phyloP scores from a whole-genome alignment of 805 yeast genomes.

The Pichia deserticola region DNA sequence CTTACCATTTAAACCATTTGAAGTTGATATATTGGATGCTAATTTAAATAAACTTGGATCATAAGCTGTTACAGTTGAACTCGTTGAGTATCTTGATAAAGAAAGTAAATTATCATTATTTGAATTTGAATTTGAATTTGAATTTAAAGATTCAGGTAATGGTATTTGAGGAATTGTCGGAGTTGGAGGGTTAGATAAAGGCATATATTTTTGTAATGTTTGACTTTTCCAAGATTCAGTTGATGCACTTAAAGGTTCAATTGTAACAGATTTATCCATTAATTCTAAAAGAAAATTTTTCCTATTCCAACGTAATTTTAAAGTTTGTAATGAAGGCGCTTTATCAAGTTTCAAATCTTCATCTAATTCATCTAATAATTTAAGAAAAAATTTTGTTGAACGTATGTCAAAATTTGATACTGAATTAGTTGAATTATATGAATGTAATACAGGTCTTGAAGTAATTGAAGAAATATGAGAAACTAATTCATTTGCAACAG shows the following conservation, averaged over 20 bases:
- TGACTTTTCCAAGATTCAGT: conserved; percentile 60
- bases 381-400: conserved; percentile 53
- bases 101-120: neutral
- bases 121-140: neutral
- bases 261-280: conserved; percentile 70
- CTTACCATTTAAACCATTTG: too few species aligned
- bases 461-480: neutral
- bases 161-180: conserved; percentile 10
- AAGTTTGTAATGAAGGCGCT: conserved; percentile 44
- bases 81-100: conserved; percentile 10
- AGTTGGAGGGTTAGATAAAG: conserved; percentile 10
- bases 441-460: neutral
- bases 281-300: conserved; percentile 57
- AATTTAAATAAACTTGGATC: conserved; percentile 9
- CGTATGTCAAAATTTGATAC: conserved; percentile 27
- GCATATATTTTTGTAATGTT: conserved; percentile 8
- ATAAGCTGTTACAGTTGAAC: conserved; percentile 7
- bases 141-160: conserved; percentile 1
- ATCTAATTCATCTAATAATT: conserved; percentile 71
- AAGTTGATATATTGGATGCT: neutral
- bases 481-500: neutral
- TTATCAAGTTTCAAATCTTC: conserved; percentile 57
- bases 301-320: conserved; percentile 42
- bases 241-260: conserved; percentile 81
- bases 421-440: neutral